Evolutionary conservation across 2,329 filamentous ascomycete genomes (phyloP), one percentile per base, ranked within the genome.

Genomic region (Albifimbria verrucaria): DNA sequence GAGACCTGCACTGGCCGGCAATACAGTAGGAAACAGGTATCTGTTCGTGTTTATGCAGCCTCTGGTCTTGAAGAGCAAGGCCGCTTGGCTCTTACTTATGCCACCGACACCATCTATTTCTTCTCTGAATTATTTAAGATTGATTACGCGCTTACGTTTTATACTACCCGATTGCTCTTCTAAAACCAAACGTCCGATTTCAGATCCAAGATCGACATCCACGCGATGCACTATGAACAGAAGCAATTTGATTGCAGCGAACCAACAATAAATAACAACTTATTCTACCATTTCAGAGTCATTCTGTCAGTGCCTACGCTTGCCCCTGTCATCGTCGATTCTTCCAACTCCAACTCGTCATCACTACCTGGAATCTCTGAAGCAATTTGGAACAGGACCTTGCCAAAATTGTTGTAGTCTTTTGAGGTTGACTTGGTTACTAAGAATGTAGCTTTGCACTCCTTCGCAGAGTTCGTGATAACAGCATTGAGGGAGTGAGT

Each of bases 61-160:
- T 87, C 86, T 57, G 94, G 94, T n/a, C 80, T 99, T 57, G 92
- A 95, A 73, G 87, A 95, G 59, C 92, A 97, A 74, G 94, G 92
- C 51, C 85, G 83, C 23, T 96, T 90, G 76, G 94, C 94, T 41
- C 76, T 99, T 55, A 85, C 96, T 67, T 93, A 96, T 69, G 92
- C 93, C 24, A 90, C 92, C 66, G 89, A 93, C 74, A 89, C 94
- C 60, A 90, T 99, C 51, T 94, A 99, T 73, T 95, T 92, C 74
- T 99, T 96, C 75, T 97, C 93, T 1, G 90, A 97, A 71, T 86
- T 94, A 62, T 99, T 96, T 65, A 87, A 87, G 61, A 90, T 96
- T 59, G 92, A 96, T 66, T 97, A 96, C 69, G 92, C 92, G 26
- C 80, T 97, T 18, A n/a, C n/a, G n/a, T n/a, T n/a, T n/a, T n/a